Conservation (phyloP, 176 grass and related monocot species). For the Microstegium vimineum region DNA sequence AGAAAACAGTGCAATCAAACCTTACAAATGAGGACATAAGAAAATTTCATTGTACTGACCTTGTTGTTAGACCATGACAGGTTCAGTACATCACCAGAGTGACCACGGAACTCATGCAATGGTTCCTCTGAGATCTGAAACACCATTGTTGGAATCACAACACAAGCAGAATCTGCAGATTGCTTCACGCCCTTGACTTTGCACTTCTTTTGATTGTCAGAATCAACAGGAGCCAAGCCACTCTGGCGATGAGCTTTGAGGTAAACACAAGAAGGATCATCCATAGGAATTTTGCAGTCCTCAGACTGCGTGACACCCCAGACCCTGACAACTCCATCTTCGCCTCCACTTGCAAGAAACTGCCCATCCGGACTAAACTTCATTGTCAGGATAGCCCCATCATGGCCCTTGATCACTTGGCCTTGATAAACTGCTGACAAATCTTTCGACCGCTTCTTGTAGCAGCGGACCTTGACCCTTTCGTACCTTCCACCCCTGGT, state of each 20-base stretch:
- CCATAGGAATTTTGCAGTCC: constrained; percentile 46
- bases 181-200: constrained; percentile 52
- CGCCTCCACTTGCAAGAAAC: constrained; percentile 72
- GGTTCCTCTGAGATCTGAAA: constrained; percentile 72
- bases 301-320: constrained; percentile 63
- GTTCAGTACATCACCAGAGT: constrained; percentile 74
- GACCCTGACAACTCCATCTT: constrained; percentile 77
- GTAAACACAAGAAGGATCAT: constrained; percentile 79
- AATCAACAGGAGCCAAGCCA: constrained; percentile 39
- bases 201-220: constrained; percentile 28
- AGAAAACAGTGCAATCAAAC: neutral
- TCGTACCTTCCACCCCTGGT: constrained; percentile 30
- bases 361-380: constrained; percentile 88
- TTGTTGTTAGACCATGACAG: constrained; percentile 82
- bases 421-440: constrained; percentile 71
- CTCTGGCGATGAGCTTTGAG: constrained; percentile 45
- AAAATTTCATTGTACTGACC: constrained; percentile 46
- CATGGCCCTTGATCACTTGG: constrained; percentile 76
- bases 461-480: constrained; percentile 61
- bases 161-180: constrained; percentile 57
- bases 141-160: constrained; percentile 62
- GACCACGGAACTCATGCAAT: constrained; percentile 71
- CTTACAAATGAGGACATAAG: neutral
- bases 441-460: constrained; percentile 65
- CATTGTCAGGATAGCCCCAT: constrained; percentile 80